Evolutionary conservation across 345 rosid species (phyloP).

Genomic region (Hibiscus tridactylites): DNA sequence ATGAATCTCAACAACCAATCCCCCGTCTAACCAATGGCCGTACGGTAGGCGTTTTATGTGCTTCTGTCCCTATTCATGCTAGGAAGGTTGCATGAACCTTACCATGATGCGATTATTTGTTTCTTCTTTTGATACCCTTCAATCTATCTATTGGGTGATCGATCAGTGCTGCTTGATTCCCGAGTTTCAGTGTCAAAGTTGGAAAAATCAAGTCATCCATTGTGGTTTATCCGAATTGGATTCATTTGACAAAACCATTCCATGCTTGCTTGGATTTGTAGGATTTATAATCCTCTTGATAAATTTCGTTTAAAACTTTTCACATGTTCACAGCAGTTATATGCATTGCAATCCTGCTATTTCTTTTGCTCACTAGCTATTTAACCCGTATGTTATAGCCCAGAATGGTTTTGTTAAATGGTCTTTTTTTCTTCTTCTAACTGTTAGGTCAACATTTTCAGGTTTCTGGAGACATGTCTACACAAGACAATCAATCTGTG

Average conservation of each 20-base stretch:
- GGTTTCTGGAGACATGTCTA: constrained; percentile 95
- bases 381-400: background rate
- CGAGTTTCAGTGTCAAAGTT: background rate
- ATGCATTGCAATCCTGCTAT: background rate
- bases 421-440: background rate
- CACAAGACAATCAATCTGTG: constrained; percentile 86
- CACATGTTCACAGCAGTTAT: background rate
- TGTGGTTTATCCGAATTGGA: background rate
- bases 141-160: background rate
- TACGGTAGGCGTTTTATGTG: constrained; percentile 35
- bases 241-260: background rate
- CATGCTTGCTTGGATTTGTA: background rate
- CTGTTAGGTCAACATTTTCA: constrained; percentile 18
- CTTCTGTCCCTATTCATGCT: background rate
- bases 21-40: constrained; percentile 92
- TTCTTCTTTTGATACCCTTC: background rate
- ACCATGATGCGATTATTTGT: background rate
- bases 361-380: background rate
- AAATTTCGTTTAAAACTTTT: background rate
- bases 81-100: background rate
- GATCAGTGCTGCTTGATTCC: background rate
- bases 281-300: background rate
- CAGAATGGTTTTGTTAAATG: background rate
- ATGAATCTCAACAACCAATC: constrained; percentile 82
- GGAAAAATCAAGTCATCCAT: background rate